Percentiles rank a stretch among this genome's conserved stretches.
phyloP scores from a whole-genome alignment of 169 alveolate genomes.

The Babesia ovata region DNA sequence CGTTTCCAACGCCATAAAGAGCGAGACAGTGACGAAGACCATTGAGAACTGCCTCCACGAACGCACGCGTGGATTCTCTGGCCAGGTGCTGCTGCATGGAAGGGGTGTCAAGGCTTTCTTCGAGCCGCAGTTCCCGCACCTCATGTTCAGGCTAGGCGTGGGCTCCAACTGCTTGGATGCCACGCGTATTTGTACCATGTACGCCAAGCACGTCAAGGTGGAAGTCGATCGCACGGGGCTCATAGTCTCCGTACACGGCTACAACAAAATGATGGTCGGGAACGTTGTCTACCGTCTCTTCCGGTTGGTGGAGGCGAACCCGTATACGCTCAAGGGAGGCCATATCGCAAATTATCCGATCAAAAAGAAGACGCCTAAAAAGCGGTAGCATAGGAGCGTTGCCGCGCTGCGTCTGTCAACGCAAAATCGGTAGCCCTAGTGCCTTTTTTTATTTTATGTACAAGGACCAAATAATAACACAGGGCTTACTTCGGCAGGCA shows the following conservation, averaged over 20 bases:
- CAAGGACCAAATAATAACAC: neutral
- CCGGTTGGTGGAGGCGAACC: conserved; percentile 81
- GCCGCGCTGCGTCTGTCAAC: neutral
- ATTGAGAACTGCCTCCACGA: conserved; percentile 74
- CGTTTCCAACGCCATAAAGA: conserved; percentile 71
- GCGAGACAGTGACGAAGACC: conserved; percentile 59
- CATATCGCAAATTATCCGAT: conserved; percentile 81
- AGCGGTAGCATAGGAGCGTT: conserved; percentile 54
- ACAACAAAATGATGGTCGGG: conserved; percentile 84
- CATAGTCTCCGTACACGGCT: conserved; percentile 80
- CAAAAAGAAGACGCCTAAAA: conserved; percentile 76
- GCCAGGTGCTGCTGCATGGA: conserved; percentile 84
- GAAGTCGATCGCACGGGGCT: conserved; percentile 77
- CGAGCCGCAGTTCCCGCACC: conserved; percentile 81
- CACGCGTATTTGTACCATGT: conserved; percentile 79
- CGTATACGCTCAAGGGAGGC: conserved; percentile 86
- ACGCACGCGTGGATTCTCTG: conserved; percentile 82
- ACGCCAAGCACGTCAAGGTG: conserved; percentile 74
- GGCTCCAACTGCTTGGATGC: conserved; percentile 84
- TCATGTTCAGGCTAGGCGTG: conserved; percentile 84
- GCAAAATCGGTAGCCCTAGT: neutral
- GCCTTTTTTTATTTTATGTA: conserved; percentile 4
- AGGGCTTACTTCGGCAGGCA: neutral
- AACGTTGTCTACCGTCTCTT: conserved; percentile 79
- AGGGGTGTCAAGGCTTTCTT: conserved; percentile 86